Conservation (phyloP, 768 basidiomycete species). For the Auricularia heimuer region DNA sequence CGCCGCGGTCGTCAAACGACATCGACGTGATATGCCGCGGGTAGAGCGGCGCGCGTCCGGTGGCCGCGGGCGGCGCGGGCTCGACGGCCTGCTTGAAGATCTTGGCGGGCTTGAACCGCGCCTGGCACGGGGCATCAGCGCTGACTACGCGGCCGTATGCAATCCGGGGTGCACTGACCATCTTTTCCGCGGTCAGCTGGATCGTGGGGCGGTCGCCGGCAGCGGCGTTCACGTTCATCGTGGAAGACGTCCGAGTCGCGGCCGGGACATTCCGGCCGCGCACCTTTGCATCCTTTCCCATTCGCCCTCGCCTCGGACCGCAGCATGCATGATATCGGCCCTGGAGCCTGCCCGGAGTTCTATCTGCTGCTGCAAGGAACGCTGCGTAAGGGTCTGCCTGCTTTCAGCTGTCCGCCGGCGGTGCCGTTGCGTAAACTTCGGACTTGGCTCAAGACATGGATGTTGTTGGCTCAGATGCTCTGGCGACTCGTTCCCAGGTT, state of each 20-base stretch:
- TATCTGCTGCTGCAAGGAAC: no score
- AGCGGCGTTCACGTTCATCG: neutral
- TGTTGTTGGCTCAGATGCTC: no score
- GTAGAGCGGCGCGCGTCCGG: slow-evolving; percentile 28
- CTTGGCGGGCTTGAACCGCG: slow-evolving; percentile 77
- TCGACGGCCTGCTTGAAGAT: slow-evolving; percentile 79
- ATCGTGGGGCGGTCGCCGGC: neutral
- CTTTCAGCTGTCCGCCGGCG: no score
- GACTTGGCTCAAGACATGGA: no score
- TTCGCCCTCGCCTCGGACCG: no score
- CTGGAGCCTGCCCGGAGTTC: no score
- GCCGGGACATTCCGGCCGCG: no score
- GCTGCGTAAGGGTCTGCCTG: no score
- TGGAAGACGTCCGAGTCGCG: neutral
- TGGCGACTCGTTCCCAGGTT: no score
- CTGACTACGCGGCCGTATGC: neutral
- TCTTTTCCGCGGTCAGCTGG: neutral
- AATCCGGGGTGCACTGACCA: neutral
- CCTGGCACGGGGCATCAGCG: slow-evolving; percentile 27
- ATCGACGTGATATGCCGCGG: slow-evolving; percentile 79
- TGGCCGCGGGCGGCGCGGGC: slow-evolving; percentile 35
- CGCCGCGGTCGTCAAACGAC: slow-evolving; percentile 85
- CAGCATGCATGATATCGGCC: no score
- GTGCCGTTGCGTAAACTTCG: no score
- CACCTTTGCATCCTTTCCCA: no score